Evolutionary conservation across 1,284 basidiomycete genomes (phyloP), one percentile per base, ranked within the genome.

Genomic region (Marasmius oreades): DNA sequence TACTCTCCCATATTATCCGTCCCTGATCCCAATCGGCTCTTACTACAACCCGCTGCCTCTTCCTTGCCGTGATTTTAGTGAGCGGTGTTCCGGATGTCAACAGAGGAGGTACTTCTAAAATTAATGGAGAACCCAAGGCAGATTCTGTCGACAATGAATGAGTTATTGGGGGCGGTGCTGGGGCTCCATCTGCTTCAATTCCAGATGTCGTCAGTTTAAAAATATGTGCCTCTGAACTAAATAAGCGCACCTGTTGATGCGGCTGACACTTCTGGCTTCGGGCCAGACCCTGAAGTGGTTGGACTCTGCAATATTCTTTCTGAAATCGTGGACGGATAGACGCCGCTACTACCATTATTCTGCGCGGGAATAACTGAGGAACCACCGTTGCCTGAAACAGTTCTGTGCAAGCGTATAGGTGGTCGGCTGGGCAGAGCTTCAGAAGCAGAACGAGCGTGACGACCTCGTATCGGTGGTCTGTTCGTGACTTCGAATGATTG

Each of bases 61-160:
- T 92, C 73, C 88, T 91, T 45, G 86, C 84, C 3, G 94, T 92
- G 31, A 98, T 86, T 70, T 98, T 98, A 66, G 88, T 85, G 88
- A 98, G 89, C 1, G 44, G 42, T 14, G 57, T 58, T 3, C 57
- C 57, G 37, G 44, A 48, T 28, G 55, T 53, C 8, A 58, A 31
- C 6, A 58, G 5, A 26, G 44, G 53, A 11, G 57, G 57, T 20
- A 58, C 50, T 23, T 14, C 34, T 20, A 51, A 24, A n/a, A 42
- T 26, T 16, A 14, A 28, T 51, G 23, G 28, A 20, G 28, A 14
- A 10, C 16, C n/a, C 14, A 20, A 22, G 45, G 31, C 31, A 7
- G 52, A 24, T 24, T 44, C 52, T 6, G 39, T 26, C 18, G 43
- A 55, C 16, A 11, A 8, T 14, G 48, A 51, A 7, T 18, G 47